Evolutionary conservation across 345 rosid species (phyloP).

Genomic region (Eucalyptus victrix): DNA sequence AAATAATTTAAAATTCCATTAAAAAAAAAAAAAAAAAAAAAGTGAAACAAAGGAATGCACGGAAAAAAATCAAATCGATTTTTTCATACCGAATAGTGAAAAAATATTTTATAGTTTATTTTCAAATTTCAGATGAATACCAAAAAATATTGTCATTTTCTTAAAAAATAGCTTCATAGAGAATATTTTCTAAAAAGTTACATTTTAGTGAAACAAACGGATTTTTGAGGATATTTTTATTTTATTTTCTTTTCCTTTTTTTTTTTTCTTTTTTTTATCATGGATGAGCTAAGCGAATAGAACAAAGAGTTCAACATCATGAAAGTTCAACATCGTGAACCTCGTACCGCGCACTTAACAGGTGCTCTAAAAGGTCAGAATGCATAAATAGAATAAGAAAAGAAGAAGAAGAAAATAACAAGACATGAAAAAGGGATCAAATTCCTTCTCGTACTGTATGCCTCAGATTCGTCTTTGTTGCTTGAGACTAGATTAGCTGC

Average conservation of each 20-base stretch:
- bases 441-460: background rate
- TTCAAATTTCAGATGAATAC: too few species aligned
- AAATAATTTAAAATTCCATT: too few species aligned
- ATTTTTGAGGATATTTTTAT: background rate
- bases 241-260: fast-evolving
- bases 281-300: background rate
- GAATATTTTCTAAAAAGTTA: too few species aligned
- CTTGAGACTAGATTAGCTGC: background rate
- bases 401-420: background rate
- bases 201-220: too few species aligned
- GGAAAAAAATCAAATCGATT: too few species aligned
- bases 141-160: too few species aligned
- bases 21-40: too few species aligned
- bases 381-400: background rate
- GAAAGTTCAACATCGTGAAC: background rate
- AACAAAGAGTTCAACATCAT: background rate
- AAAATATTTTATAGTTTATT: too few species aligned
- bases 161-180: too few species aligned
- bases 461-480: background rate
- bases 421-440: background rate
- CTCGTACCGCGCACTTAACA: background rate
- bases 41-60: too few species aligned
- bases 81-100: fast-evolving
- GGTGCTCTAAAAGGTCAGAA: background rate
- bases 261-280: too few species aligned